A percentile compares a stretch with the other conserved stretches of the same genome.
Conservation (phyloP, 108 stramenopile genomes). For the Skeletonema marinoi region DNA sequence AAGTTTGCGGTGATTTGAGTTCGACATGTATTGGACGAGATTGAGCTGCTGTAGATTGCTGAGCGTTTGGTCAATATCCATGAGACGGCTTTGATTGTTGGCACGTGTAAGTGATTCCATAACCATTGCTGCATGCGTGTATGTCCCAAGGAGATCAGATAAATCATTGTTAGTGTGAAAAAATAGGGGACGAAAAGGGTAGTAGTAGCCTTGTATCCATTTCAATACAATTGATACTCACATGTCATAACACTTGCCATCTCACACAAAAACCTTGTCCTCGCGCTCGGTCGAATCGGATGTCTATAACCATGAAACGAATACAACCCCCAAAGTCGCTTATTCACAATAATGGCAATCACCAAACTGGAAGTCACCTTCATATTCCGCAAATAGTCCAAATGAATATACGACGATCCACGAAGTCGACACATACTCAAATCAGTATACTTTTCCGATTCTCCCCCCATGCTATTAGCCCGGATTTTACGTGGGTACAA, state of each 20-base stretch:
- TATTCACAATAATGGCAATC: conserved; percentile 50
- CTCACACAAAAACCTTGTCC: conserved; percentile 38
- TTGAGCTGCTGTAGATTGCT: conserved; percentile 6
- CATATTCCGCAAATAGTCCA: conserved; percentile 44
- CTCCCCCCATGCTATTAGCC: neutral
- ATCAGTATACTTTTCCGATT: conserved; percentile 20
- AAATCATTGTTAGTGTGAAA: neutral
- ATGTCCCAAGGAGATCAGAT: neutral
- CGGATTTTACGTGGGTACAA: conserved; percentile 9
- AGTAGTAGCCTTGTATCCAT: no score
- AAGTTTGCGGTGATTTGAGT: neutral
- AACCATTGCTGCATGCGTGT: conserved; percentile 9
- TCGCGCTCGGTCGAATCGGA: conserved; percentile 15
- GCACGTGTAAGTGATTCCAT: conserved; percentile 29
- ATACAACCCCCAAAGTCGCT: conserved; percentile 39
- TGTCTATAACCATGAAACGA: conserved; percentile 38
- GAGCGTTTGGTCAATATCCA: conserved; percentile 17
- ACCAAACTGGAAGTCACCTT: conserved; percentile 32
- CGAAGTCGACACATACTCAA: conserved; percentile 40
- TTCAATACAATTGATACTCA: neutral
- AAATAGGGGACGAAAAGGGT: no score
- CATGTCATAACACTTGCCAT: conserved; percentile 36
- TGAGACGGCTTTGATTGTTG: conserved; percentile 15
- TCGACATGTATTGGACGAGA: neutral
- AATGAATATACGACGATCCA: conserved; percentile 32